These are phyloP conservation scores for Triticum turgidum DNA, from an alignment of 176 grass and related monocot genomes.

Conservation along the genomic window DNA sequence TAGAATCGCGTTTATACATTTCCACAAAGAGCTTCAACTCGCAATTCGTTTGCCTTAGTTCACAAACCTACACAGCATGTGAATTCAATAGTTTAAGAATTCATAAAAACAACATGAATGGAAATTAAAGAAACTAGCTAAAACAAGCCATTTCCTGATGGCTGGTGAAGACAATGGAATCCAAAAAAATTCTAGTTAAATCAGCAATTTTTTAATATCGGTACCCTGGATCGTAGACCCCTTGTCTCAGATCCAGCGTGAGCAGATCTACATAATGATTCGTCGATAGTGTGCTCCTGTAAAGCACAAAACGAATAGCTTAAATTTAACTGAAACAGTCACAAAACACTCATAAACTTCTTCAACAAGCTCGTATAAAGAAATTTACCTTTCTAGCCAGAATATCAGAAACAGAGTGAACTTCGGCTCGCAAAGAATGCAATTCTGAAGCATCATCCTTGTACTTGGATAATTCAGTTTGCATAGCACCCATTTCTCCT, in stretches of 20 bases:
- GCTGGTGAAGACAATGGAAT: not conserved
- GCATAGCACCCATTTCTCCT: conserved; percentile 70
- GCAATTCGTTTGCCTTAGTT: conserved; percentile 38
- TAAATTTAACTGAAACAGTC: not conserved
- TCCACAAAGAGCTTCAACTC: conserved; percentile 55
- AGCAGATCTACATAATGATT: conserved; percentile 24
- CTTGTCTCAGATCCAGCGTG: conserved; percentile 33
- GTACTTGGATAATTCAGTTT: conserved; percentile 72
- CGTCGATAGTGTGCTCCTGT: conserved; percentile 31
- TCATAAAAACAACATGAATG: not conserved
- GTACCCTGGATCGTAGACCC: conserved; percentile 36
- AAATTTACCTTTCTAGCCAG: conserved; percentile 62
- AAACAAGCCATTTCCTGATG: not conserved
- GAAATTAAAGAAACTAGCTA: not conserved
- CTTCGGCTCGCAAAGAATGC: conserved; percentile 72
- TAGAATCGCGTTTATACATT: conserved; percentile 58
- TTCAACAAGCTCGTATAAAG: not conserved
- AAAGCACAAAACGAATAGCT: not conserved
- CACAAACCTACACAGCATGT: conserved; percentile 35
- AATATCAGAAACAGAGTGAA: conserved; percentile 70
- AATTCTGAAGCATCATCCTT: conserved; percentile 64
- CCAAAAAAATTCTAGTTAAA: not conserved
- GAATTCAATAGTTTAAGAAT: conserved; percentile 3
- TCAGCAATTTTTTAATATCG: not conserved
- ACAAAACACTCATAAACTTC: not conserved